A percentile compares a stretch with the other conserved stretches of the same genome.
phyloP scores from a whole-genome alignment of 2,329 filamentous ascomycete genomes.

The Mycosphaerella sp. region DNA sequence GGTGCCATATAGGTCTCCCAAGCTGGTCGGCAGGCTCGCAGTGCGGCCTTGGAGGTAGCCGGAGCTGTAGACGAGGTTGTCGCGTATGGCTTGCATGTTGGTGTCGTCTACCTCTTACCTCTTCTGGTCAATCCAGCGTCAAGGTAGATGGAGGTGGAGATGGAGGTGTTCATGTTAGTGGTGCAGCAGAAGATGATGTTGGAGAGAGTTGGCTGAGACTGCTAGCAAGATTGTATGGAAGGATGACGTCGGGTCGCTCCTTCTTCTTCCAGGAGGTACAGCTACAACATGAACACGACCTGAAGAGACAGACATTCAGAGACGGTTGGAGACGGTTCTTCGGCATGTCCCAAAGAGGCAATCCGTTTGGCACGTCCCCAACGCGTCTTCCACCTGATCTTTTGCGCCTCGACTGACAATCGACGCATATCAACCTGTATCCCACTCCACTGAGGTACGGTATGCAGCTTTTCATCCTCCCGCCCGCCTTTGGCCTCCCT shows the following conservation, averaged over 20 bases:
- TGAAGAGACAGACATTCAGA: no score
- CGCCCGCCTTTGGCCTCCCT: conserved; percentile 77
- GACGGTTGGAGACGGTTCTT: background rate
- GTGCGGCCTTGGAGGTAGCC: conserved; percentile 31
- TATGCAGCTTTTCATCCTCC: conserved; percentile 78
- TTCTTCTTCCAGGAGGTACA: no score
- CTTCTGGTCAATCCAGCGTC: no score
- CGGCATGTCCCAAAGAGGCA: background rate
- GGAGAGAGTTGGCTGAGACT: no score
- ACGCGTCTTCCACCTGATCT: background rate
- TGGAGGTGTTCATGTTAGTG: no score
- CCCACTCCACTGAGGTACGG: background rate
- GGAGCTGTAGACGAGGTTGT: conserved; percentile 24
- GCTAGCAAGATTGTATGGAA: no score
- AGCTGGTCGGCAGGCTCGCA: conserved; percentile 21
- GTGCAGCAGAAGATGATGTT: no score
- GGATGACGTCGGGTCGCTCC: no score
- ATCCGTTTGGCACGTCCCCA: background rate
- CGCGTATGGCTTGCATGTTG: conserved; percentile 22
- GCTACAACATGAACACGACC: no score
- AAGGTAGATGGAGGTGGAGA: no score
- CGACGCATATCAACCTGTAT: background rate
- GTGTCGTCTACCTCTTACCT: background rate
- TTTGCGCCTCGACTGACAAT: background rate
- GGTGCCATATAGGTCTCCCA: conserved; percentile 22